These are phyloP conservation scores for Exophiala oligosperma DNA, from an alignment of 2,329 filamentous ascomycete genomes.

Conservation along the genomic window DNA sequence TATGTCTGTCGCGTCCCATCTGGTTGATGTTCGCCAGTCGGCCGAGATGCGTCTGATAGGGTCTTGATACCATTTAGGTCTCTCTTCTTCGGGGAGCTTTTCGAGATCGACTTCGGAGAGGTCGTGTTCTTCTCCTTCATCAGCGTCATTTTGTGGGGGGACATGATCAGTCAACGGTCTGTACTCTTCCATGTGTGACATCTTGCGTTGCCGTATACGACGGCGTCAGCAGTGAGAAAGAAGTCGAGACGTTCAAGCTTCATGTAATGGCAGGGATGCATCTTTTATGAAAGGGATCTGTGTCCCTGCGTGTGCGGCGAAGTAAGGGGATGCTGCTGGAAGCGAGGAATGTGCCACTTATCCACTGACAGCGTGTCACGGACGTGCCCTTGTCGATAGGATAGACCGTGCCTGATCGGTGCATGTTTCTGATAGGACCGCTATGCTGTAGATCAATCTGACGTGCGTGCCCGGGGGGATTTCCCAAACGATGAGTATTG, in stretches of 20 bases:
- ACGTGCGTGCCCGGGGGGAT: too few relatives aligned
- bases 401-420: too few relatives aligned
- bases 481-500: too few relatives aligned
- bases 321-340: not conserved
- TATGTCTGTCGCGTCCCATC: not conserved
- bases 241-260: not conserved
- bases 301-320: not conserved
- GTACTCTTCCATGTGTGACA: conserved; percentile 4
- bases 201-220: not conserved
- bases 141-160: not conserved
- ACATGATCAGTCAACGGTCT: not conserved
- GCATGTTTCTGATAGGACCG: too few relatives aligned
- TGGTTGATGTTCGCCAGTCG: conserved; percentile 1
- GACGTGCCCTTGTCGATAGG: too few relatives aligned
- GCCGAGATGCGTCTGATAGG: not conserved
- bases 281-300: not conserved
- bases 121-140: not conserved
- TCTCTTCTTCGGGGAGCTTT: conserved; percentile 8
- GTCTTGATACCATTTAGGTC: conserved; percentile 15
- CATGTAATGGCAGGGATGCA: not conserved
- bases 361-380: too few relatives aligned
- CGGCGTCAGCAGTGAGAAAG: not conserved
- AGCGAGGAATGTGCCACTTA: too few relatives aligned
- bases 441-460: too few relatives aligned
- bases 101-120: conserved; percentile 11